Base-by-base conservation (phyloP, 345 rosid genomes). In the Eucalyptus paniculata region DNA sequence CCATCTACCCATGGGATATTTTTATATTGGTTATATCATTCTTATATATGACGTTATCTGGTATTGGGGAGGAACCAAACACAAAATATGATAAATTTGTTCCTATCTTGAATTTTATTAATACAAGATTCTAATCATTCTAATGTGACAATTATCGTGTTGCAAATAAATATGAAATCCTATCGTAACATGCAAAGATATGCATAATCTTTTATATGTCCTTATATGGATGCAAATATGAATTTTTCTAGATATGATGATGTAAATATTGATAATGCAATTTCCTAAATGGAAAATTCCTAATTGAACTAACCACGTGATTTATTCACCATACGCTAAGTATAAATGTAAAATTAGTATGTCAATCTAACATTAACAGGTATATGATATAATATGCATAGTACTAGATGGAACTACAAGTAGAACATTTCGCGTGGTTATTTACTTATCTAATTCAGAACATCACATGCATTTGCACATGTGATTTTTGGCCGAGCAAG, bases 1-100 rank as follows among this genome's bases (percentile, higher is more conserved):
- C 4, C 11, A 8, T 21, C 26, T 53, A 0, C 5, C 50, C 8
- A 51, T 53, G 2, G 0, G 11, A 19, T 53, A 53, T 19, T 2
- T 53, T 53, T 53, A 53, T 53, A 53, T 1, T 53, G 11, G 58
- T 53, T 53, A 53, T 8, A 21, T 53, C 58, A 53, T 53, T 53
- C 26, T 21, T 53, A 53, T 8, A 8, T 21, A 53, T 53, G 26
- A 8, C 2, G 0, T 53, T 53, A 53, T 53, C 26, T 53, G 4
- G 58, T 53, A 53, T 8, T 53, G 26, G 5, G 23, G 26, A 53
- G 58, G 58, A 53, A 53, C 58, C 11, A 53, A 53, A 3, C 11
- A 53, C 11, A 53, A 53, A 53, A 19, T 53, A 19, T 53, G 26
- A 53, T 53, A 53, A 53, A 53, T 19, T 53, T 19, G 58, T 53